Base-by-base conservation (phyloP, 2,329 filamentous ascomycete genomes). In the Colletotrichum eleusines region DNA sequence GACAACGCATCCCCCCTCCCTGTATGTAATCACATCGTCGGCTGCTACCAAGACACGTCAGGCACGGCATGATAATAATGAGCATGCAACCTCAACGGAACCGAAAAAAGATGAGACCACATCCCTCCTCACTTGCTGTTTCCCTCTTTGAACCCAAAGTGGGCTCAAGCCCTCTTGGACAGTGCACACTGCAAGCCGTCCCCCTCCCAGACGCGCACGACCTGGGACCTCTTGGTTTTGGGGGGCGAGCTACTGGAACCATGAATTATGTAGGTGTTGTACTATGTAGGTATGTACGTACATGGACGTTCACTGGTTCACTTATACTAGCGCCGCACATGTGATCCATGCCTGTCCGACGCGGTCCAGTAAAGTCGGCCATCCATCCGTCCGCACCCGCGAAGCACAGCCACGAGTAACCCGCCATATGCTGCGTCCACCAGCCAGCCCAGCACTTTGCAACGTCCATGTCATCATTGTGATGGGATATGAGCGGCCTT, bases 61-160 rank as follows among this genome's bases (percentile, higher is more conserved):
- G 38, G 57, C 28, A 71, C 64, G 28, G 51, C 26, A 53, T 68
- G 64, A 59, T 44, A 35, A 44, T 50, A 50, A 62, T 35, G 42
- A 40, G 9, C 23, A 60, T 46, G 64, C 57, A 71, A 38, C 14
- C 42, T 50, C 44, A 12, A 31, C 51, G 16, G 35, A 35, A 51
- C 50, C 12, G 11, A 20, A 23, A 42, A n/a, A 26, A 44, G 51
- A 35, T 46, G 42, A 54, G 57, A 66, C 55, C 8, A n/a, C 5
- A 9, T 40, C 35, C 33, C 44, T 44, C 33, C n/a, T 44, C 28
- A 28, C 40, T 9, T 33, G 55, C 23, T 35, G 20, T 46, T 60
- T 60, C 57, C 57, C 57, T 28, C 31, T 31, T 23, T 28, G 59
- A 51, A 40, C 44, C 59, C 46, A 51, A 62, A 31, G n/a, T 51